Base-by-base conservation (phyloP, 2,329 filamentous ascomycete genomes). In the Paraphoma chrysanthemicola region DNA sequence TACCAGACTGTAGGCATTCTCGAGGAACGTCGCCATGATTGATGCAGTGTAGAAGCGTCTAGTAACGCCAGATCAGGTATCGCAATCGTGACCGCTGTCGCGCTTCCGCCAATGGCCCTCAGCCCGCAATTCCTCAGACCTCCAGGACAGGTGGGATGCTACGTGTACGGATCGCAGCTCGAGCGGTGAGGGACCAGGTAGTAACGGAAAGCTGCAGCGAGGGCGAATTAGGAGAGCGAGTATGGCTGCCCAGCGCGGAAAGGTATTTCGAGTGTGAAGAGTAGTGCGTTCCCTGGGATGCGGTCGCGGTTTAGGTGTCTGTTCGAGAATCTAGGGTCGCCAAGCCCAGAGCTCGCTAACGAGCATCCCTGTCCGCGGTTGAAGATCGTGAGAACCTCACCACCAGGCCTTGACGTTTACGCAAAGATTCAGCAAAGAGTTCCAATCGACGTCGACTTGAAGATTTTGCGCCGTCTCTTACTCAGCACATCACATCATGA, bases 1-100 rank as follows among this genome's bases (percentile, higher is more conserved):
- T 73, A 76, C 92, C 81, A 99, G 82, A 81, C 92, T 97, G 86
- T 98, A 99, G 66, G 95, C 87, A 79, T 91, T 90, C 78, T 99
- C 95, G 63, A 98, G 86, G 79, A 96, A 98, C 68, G 90, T 90
- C 81, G 94, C 90, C 94, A 98, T 99, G 80, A 68, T 90, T 85
- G 76, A 60, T 50, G 60, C 31, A 17, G 56, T 53, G 53, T 31
- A 30, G 44, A 31, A n/a, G 23, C 28, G 44, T 46, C 28, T 11
- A 9, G 30, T 33, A 31, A 31, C 44, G 43, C 23, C 29, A 44
- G 44, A 2, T 52, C 30, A 44, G 39, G 49, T 53, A 33, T 58
- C 57, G 59, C 60, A 59, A 59, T 68, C 68, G 65, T 70, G 57
- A 63, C 64, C 61, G 57, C 14, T n/a, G 48, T 38, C 28, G 63